A percentile compares a stretch with the other conserved stretches of the same genome.
phyloP scores from a whole-genome alignment of 1,284 basidiomycete species.

The Butyriboletus appendiculatus region DNA sequence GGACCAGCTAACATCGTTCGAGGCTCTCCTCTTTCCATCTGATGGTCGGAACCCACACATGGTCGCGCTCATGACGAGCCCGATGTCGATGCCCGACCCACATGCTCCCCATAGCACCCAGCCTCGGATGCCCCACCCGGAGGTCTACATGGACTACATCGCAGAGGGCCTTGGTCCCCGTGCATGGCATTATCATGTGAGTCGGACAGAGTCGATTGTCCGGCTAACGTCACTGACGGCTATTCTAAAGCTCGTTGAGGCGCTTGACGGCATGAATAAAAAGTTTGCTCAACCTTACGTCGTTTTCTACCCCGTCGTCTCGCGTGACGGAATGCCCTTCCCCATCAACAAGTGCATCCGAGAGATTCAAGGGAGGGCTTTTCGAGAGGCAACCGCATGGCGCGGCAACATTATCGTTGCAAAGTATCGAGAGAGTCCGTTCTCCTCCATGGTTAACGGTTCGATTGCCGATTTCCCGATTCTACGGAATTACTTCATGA shows the following conservation, averaged over 20 bases:
- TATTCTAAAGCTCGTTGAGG: constrained; percentile 59
- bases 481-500: constrained; percentile 73
- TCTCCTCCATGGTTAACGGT: constrained; percentile 66
- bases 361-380: constrained; percentile 66
- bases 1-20: constrained; percentile 60
- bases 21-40: constrained; percentile 64
- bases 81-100: constrained; percentile 49
- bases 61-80: constrained; percentile 68
- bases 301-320: constrained; percentile 71
- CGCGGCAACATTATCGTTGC: constrained; percentile 75
- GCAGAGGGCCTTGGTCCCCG: constrained; percentile 65
- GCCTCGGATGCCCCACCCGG: constrained; percentile 71
- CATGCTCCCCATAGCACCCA: constrained; percentile 43
- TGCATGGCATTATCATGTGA: constrained; percentile 72
- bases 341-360: constrained; percentile 72
- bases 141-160: constrained; percentile 82
- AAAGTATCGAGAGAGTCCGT: constrained; percentile 70
- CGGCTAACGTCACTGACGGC: constrained; percentile 19
- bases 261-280: constrained; percentile 74
- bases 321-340: constrained; percentile 76
- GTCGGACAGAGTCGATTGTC: constrained; percentile 19
- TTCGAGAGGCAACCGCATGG: constrained; percentile 66
- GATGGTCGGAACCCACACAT: constrained; percentile 70
- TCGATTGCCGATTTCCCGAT: constrained; percentile 82
- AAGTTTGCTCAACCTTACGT: constrained; percentile 77